Conservation (phyloP, 257 asterid genomes). For the Nicotiana sylvestris region DNA sequence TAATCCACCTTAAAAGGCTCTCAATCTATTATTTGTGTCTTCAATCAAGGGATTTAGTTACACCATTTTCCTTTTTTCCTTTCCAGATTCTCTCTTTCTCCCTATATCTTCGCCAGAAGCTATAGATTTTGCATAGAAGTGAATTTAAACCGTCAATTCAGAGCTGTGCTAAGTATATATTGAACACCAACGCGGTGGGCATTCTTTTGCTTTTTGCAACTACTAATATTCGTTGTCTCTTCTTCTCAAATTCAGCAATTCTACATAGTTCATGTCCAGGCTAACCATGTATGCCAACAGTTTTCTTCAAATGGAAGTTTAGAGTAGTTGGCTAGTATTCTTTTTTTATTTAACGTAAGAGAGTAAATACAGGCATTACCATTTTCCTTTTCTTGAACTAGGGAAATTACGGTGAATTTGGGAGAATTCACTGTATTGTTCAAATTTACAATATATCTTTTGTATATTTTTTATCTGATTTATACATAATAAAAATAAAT, state of each 20-base stretch:
- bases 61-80: no score
- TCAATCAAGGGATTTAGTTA: no score
- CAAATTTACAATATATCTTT: no score
- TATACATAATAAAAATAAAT: no score
- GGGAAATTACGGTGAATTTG: no score
- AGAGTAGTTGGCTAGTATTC: background rate
- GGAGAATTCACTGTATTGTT: no score
- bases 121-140: no score
- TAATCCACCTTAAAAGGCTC: no score
- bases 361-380: constrained; percentile 31
- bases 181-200: background rate
- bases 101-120: no score
- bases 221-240: background rate
- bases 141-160: background rate
- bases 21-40: no score
- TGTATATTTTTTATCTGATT: no score
- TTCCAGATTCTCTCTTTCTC: no score
- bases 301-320: background rate
- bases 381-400: constrained; percentile 48
- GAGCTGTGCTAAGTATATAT: background rate
- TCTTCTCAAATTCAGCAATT: background rate
- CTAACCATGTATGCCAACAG: background rate
- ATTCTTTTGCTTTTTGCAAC: background rate
- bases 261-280: background rate
- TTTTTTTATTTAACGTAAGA: background rate